Conservation (phyloP, 257 asterid genomes). For the Solanum neorickii region DNA sequence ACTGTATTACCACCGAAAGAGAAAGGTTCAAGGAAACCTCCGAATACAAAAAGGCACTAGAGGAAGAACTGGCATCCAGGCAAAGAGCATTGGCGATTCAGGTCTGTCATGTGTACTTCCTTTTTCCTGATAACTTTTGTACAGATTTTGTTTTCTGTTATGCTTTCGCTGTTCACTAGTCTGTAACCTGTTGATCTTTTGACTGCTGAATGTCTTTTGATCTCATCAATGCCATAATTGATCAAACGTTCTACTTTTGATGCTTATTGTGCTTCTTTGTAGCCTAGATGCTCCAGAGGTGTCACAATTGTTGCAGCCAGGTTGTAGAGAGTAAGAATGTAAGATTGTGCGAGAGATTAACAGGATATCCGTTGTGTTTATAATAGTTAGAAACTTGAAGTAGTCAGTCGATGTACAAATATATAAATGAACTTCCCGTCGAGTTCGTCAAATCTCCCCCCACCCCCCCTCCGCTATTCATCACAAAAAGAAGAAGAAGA, state of each 20-base stretch:
- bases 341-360: neutral
- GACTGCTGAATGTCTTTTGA: neutral
- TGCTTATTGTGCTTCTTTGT: neutral
- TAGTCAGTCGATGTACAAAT: neutral
- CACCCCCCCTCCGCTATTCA: neutral
- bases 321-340: neutral
- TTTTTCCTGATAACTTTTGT: neutral
- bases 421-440: neutral
- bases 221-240: neutral
- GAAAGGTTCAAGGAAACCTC: conserved; percentile 87
- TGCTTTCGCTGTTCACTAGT: neutral
- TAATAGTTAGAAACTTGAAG: neutral
- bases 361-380: neutral
- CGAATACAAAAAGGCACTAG: conserved; percentile 62
- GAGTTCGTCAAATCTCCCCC: neutral
- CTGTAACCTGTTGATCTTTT: neutral
- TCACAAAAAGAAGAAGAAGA: neutral
- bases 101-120: conserved; percentile 27
- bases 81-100: conserved; percentile 48
- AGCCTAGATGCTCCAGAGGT: neutral
- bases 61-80: conserved; percentile 79
- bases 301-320: neutral
- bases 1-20: conserved; percentile 32
- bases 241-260: neutral
- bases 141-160: neutral